Conservation (phyloP, 768 basidiomycete genomes). For the Mycena rebaudengoi region DNA sequence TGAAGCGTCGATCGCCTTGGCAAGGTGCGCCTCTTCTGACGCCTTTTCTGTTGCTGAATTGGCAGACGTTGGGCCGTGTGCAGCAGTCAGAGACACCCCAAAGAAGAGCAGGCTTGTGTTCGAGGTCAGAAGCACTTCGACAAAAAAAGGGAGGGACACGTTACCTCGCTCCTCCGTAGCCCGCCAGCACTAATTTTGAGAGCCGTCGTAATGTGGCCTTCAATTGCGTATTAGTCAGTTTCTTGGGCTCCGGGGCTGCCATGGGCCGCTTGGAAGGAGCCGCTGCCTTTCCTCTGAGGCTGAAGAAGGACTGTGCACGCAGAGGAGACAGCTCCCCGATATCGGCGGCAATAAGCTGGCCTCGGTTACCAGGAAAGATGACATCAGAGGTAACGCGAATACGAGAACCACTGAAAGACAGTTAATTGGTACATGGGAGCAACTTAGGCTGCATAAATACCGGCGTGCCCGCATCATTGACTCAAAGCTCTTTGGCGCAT, state of each 20-base stretch:
- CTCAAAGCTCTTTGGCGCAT: constrained; percentile 43
- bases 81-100: constrained; percentile 61
- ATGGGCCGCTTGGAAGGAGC: constrained; percentile 5
- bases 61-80: constrained; percentile 34
- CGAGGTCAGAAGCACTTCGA: too few relatives aligned
- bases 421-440: not conserved
- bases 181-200: constrained; percentile 85
- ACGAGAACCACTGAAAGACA: constrained; percentile 55
- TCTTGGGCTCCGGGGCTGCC: constrained; percentile 7
- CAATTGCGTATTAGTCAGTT: constrained; percentile 56
- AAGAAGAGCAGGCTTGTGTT: constrained; percentile 83
- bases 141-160: too few relatives aligned
- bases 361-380: constrained; percentile 70
- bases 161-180: constrained; percentile 92
- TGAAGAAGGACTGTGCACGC: constrained; percentile 41
- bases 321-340: constrained; percentile 67
- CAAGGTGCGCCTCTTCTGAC: constrained; percentile 68
- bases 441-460: constrained; percentile 34
- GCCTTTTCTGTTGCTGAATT: constrained; percentile 51
- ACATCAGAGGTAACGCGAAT: constrained; percentile 79
- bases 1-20: constrained; percentile 73
- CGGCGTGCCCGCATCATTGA: constrained; percentile 41
- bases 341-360: constrained; percentile 82
- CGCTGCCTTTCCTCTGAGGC: constrained; percentile 4
- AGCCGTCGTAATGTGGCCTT: constrained; percentile 78